phyloP scores from a whole-genome alignment of 352 stramenopile species.

The Pythium phragmiticola region DNA sequence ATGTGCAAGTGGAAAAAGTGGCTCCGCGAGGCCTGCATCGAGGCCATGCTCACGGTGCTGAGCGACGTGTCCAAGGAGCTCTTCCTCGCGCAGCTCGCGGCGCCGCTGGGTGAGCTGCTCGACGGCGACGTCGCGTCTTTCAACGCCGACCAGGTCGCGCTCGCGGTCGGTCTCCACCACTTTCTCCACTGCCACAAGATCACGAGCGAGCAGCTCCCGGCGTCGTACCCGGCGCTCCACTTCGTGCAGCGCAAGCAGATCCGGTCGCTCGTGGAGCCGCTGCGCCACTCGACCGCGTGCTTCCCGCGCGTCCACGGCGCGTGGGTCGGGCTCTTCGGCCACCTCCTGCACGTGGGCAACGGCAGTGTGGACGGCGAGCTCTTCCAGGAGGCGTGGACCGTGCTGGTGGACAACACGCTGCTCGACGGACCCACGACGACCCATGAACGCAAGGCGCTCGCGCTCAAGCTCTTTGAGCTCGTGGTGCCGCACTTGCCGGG shows the following conservation, averaged over 20 bases:
- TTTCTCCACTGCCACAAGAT: constrained; percentile 55
- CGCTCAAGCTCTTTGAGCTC: constrained; percentile 84
- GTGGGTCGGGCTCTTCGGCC: constrained; percentile 76
- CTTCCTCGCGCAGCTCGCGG: constrained; percentile 51
- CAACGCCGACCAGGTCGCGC: constrained; percentile 79
- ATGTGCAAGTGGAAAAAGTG: constrained; percentile 84
- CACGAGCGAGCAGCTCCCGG: constrained; percentile 31
- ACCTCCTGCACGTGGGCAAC: constrained; percentile 54
- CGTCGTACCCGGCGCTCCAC: constrained; percentile 38
- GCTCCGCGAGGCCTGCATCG: constrained; percentile 78
- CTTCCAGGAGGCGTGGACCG: constrained; percentile 76
- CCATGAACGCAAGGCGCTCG: constrained; percentile 75
- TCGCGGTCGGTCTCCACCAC: constrained; percentile 69
- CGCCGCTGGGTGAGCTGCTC: constrained; percentile 31
- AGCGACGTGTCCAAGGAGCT: constrained; percentile 41
- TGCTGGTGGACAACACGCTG: constrained; percentile 81
- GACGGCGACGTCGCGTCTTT: constrained; percentile 35
- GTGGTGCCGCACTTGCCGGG: constrained; percentile 52
- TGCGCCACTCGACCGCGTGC: constrained; percentile 63
- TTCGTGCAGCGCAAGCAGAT: constrained; percentile 65
- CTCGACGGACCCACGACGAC: constrained; percentile 45
- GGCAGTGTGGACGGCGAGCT: constrained; percentile 53
- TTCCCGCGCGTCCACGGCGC: constrained; percentile 80
- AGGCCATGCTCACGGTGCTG: constrained; percentile 63
- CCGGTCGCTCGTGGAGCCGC: constrained; percentile 54